Evolutionary conservation across 148 eudicot species (phyloP).

Genomic region (Rhododendron griersonianum): DNA sequence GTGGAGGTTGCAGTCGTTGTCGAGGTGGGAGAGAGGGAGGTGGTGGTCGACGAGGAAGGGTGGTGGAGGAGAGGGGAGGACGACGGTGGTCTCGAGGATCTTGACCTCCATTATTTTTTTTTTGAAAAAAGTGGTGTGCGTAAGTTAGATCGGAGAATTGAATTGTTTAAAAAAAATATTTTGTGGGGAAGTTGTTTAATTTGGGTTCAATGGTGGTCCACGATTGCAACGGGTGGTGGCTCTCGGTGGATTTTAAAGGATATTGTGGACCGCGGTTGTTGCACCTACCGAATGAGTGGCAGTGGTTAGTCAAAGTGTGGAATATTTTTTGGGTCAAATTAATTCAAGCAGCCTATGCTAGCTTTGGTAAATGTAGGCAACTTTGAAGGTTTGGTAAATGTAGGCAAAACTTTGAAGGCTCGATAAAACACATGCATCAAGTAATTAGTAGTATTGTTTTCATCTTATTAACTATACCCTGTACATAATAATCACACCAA

Average conservation of each 20-base stretch:
- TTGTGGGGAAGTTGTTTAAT: not conserved
- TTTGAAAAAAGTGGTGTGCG: not conserved
- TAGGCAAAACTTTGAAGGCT: not conserved
- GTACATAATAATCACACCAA: no score
- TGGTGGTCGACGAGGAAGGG: constrained; percentile 25
- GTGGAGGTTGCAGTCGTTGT: constrained; percentile 63
- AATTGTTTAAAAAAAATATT: no score
- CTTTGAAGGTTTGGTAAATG: not conserved
- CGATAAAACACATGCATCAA: not conserved
- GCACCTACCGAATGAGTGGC: not conserved
- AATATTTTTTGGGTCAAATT: no score
- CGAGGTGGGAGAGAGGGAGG: constrained; percentile 67
- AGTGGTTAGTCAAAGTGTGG: no score
- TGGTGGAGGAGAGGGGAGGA: constrained; percentile 28
- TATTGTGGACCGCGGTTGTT: not conserved
- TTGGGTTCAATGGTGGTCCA: not conserved
- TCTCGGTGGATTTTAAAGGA: not conserved
- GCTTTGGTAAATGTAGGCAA: not conserved
- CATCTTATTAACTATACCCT: no score
- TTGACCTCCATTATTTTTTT: constrained; percentile 19
- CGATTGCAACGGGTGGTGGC: not conserved
- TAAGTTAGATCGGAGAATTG: no score
- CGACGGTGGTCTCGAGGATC: constrained; percentile 20
- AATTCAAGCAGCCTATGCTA: no score
- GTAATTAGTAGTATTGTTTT: no score